phyloP scores from a whole-genome alignment of 441 rosid genomes.

The Gossypium lobatum region DNA sequence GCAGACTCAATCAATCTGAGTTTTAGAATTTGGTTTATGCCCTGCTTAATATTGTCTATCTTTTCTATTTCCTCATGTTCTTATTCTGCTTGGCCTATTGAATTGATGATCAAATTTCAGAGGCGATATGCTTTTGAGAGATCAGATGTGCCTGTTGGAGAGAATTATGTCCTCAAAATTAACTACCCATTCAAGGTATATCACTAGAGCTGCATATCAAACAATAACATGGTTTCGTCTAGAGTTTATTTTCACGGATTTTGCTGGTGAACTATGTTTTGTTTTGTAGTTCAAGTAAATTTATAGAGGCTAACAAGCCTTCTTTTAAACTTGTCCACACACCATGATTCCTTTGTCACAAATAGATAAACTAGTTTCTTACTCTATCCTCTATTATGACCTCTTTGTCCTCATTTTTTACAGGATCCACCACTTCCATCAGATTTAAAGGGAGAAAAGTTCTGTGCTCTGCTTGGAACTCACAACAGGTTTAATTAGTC shows the following conservation, averaged over 20 bases:
- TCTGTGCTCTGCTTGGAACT: constrained; percentile 78
- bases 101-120: constrained; percentile 35
- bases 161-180: constrained; percentile 80
- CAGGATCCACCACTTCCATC: constrained; percentile 91
- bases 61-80: neutral
- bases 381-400: neutral
- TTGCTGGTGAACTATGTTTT: neutral
- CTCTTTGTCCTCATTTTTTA: constrained; percentile 16
- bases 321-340: constrained; percentile 2
- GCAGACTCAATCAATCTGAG: constrained; percentile 19
- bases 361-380: constrained; percentile 5
- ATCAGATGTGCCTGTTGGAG: constrained; percentile 71
- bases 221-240: neutral
- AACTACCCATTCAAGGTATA: constrained; percentile 88
- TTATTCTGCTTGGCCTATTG: constrained; percentile 17
- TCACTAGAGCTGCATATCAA: constrained; percentile 9
- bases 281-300: neutral
- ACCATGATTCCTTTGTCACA: constrained; percentile 10
- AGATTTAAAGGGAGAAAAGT: constrained; percentile 77
- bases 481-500: constrained; percentile 62
- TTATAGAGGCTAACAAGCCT: neutral
- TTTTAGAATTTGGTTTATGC: neutral
- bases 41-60: neutral
- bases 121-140: constrained; percentile 83
- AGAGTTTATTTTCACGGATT: neutral